Conservation (phyloP, 208 protist species). For the Acanthamoeba royreba region DNA sequence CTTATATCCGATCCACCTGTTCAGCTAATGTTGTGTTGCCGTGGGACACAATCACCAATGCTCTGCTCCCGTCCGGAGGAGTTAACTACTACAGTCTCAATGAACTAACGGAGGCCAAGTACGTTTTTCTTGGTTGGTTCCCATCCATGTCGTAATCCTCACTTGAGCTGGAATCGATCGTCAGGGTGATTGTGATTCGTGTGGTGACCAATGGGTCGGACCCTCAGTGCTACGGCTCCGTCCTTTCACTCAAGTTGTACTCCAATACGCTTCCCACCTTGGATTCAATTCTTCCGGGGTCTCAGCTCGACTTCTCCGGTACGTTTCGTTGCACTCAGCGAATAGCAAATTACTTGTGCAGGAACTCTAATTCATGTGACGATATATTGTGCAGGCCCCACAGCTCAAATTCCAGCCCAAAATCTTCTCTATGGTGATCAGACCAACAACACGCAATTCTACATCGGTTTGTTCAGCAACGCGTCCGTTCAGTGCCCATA, state of each 20-base stretch:
- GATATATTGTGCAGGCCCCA: background rate
- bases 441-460: background rate
- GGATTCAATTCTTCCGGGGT: background rate
- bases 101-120: background rate
- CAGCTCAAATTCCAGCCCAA: background rate
- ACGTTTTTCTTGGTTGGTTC: background rate
- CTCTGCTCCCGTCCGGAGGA: background rate
- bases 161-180: background rate
- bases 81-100: background rate
- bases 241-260: background rate
- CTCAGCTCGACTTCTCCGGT: background rate
- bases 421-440: background rate
- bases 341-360: no score
- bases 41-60: background rate
- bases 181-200: background rate
- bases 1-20: background rate
- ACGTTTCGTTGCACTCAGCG: background rate
- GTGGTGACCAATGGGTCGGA: background rate
- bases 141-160: background rate
- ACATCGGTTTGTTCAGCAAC: background rate
- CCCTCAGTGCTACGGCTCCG: background rate
- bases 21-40: background rate
- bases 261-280: background rate
- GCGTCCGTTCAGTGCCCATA: background rate
- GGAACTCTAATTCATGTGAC: background rate